Conservation (phyloP, 371 early-diverging fungal genomes). For the Mortierella sp. region DNA sequence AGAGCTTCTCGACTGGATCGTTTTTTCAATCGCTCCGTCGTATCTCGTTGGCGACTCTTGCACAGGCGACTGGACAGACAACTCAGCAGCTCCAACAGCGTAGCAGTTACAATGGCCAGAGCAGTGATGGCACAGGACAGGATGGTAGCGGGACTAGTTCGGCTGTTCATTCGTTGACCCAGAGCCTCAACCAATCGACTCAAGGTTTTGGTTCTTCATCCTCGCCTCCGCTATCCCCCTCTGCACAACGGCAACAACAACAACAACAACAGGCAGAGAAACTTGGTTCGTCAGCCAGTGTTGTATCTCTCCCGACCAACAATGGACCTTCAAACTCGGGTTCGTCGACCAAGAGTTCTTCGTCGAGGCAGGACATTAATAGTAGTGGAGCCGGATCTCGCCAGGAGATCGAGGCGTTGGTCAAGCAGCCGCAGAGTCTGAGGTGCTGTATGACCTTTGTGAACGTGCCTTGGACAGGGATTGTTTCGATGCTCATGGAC, state of each 20-base stretch:
- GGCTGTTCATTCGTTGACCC: not conserved
- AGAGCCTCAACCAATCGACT: conserved; percentile 6
- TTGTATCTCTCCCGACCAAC: not conserved
- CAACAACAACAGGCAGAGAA: not conserved
- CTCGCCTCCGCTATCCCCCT: conserved; percentile 3
- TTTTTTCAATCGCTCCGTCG: conserved; percentile 60
- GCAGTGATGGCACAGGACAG: not conserved
- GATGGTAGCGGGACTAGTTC: not conserved
- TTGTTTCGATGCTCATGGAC: conserved; percentile 51
- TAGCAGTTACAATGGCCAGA: not conserved
- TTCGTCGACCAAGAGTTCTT: not conserved
- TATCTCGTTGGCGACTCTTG: conserved; percentile 52
- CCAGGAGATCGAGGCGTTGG: conserved; percentile 58
- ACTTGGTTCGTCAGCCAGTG: not conserved
- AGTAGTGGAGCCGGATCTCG: conserved; percentile 39
- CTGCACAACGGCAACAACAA: not conserved
- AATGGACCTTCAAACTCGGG: not conserved
- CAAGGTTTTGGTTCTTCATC: conserved; percentile 7
- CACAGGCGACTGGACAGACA: conserved; percentile 27
- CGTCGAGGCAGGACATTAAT: conserved; percentile 9
- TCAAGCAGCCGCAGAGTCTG: conserved; percentile 65
- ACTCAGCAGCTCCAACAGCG: not conserved
- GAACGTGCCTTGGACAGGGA: conserved; percentile 84
- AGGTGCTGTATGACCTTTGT: conserved; percentile 87
- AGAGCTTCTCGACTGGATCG: conserved; percentile 45